phyloP scores from a whole-genome alignment of 257 asterid genomes.

The Anisodus tanguticus region DNA sequence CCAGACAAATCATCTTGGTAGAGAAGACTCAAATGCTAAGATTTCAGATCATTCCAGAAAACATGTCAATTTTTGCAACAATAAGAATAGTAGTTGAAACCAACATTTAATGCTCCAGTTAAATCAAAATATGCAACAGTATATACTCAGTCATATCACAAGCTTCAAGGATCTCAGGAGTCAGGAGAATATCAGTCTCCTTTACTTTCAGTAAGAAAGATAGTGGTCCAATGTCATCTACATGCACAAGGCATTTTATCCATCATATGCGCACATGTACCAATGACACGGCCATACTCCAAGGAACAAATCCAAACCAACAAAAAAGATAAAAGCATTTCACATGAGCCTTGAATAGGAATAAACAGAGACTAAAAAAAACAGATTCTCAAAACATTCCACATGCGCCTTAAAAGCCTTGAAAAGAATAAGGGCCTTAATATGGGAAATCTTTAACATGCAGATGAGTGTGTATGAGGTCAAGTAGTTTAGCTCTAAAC shows the following conservation, averaged over 20 bases:
- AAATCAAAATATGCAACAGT: neutral
- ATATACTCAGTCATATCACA: neutral
- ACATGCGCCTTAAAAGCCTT: neutral
- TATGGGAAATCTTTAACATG: neutral
- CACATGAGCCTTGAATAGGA: neutral
- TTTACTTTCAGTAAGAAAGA: neutral
- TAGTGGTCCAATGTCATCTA: neutral
- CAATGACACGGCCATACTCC: neutral
- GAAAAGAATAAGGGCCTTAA: neutral
- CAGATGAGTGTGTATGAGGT: neutral
- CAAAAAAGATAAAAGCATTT: neutral
- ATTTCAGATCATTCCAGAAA: neutral
- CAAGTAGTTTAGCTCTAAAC: slow-evolving; percentile 10
- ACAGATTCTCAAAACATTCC: neutral
- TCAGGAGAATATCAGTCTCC: slow-evolving; percentile 5
- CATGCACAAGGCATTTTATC: neutral
- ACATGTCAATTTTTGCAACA: neutral
- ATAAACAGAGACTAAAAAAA: neutral
- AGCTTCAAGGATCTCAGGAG: neutral
- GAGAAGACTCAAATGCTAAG: neutral
- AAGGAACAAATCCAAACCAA: neutral
- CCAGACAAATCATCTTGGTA: neutral
- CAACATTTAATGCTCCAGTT: neutral
- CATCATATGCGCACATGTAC: neutral
- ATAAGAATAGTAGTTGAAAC: neutral